Conservation (phyloP, 768 basidiomycete species). For the Mycena epipterygia region DNA sequence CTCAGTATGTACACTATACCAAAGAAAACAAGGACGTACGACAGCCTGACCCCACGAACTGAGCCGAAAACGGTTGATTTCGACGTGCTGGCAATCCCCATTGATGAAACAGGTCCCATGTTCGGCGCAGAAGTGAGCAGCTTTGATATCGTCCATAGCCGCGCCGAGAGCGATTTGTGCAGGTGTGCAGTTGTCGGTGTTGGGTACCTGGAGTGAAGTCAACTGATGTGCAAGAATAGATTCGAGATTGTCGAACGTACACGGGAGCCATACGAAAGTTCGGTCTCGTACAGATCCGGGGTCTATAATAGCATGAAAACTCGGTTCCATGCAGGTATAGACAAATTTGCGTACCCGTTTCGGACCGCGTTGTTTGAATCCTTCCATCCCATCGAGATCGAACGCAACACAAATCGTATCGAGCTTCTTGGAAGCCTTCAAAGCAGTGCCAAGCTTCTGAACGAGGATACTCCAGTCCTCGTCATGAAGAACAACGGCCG, state of each 20-base stretch:
- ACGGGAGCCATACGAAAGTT: neutral
- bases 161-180: neutral
- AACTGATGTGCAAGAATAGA: neutral
- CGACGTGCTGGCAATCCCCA: neutral
- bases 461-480: neutral
- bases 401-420: slow-evolving; percentile 5
- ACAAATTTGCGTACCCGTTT: neutral
- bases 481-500: neutral
- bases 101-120: slow-evolving; percentile 13
- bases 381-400: slow-evolving; percentile 8
- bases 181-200: neutral
- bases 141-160: neutral
- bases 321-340: neutral
- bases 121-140: slow-evolving; percentile 6
- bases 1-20: no score
- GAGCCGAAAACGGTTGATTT: slow-evolving; percentile 7
- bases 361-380: neutral
- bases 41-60: neutral
- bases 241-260: neutral
- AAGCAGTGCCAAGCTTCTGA: neutral
- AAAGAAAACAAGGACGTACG: neutral
- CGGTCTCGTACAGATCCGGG: neutral
- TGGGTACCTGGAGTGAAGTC: neutral
- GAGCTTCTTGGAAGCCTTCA: neutral
- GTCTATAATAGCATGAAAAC: neutral